Conservation (phyloP, 495 filamentous ascomycete genomes). For the Podospora anserina region DNA sequence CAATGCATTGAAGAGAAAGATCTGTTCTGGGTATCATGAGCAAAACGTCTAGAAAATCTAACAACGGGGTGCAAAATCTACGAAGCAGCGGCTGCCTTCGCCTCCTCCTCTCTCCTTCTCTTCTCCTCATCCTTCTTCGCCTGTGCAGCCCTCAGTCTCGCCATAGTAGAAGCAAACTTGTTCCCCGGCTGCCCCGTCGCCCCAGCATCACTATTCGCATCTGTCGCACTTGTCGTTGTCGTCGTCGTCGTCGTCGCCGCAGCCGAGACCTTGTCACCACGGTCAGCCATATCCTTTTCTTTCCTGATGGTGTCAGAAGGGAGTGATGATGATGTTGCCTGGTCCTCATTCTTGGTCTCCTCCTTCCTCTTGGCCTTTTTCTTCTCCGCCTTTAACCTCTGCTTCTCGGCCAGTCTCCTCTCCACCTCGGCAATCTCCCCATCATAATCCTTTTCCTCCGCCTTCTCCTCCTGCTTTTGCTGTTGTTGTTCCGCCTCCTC, state of each 20-base stretch:
- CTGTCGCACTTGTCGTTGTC: too few species aligned
- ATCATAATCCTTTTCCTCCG: constrained; percentile 32
- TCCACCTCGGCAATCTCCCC: constrained; percentile 43
- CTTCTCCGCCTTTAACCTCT: constrained; percentile 37
- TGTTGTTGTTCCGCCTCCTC: background rate
- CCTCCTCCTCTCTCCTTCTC: constrained; percentile 15
- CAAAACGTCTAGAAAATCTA: background rate
- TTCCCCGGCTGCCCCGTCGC: constrained; percentile 13
- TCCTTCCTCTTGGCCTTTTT: constrained; percentile 30
- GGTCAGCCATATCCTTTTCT: constrained; percentile 34
- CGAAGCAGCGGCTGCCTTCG: background rate
- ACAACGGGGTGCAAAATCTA: background rate
- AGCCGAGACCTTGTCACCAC: constrained; percentile 17
- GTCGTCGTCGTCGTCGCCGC: constrained; percentile 2
- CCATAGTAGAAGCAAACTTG: constrained; percentile 40
- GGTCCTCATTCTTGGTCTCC: constrained; percentile 26
- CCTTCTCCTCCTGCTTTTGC: constrained; percentile 7
- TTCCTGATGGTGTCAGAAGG: background rate
- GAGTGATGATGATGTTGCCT: constrained; percentile 2
- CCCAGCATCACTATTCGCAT: background rate
- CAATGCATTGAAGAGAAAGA: background rate
- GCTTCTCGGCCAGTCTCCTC: constrained; percentile 29
- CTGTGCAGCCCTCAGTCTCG: constrained; percentile 40
- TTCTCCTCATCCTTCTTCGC: constrained; percentile 35
- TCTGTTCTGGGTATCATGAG: background rate